Base-by-base conservation (phyloP, 2,329 filamentous ascomycete genomes). In the Alternaria ventricosa region DNA sequence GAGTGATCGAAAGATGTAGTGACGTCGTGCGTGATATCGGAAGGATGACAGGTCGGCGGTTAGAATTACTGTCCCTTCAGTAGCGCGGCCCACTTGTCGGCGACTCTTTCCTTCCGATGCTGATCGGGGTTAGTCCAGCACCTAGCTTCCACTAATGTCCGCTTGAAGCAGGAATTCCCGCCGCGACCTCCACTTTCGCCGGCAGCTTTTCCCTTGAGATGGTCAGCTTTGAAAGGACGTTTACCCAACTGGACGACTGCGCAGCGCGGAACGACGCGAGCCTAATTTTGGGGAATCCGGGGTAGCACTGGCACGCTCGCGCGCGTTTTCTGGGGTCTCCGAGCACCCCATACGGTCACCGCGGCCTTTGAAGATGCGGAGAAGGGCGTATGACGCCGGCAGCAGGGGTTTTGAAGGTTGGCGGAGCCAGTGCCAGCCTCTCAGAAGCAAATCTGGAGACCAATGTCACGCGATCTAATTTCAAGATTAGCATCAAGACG, bases 181-280 rank as follows among this genome's bases (percentile, higher is more conserved):
- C 64, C 66, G 64, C 53, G 22, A 55, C 49, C 33, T 59, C 51
- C 47, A 55, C 47, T 46, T 27, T 61, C 18, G 41, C 30, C 50
- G 51, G 56, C 36, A 46, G 22, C 55, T 56, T 54, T 56, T 53
- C 55, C 55, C 45, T 55, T 61, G 57, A 53, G 53, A 46, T 44
- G 45, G 60, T 30, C 58, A 57, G 27, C 49, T 53, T 54, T 44
- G 56, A 57, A 65, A 55, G 60, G 55, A 53, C 47, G 20, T 45
- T 50, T 60, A 57, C 47, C 53, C 58, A 54, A 45, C 51, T 53
- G 57, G 61, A 57, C 53, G 15, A 58, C 59, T 49, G 61, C 59
- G 65, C 63, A 62, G 60, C 47, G 60, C 71, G 71, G 71, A 66
- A 71, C 68, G 65, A 67, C 58, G 68, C 71, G 69, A 64, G 47